These are phyloP conservation scores for Durio zibethinus DNA, from an alignment of 345 rosid species.

Conservation along the genomic window DNA sequence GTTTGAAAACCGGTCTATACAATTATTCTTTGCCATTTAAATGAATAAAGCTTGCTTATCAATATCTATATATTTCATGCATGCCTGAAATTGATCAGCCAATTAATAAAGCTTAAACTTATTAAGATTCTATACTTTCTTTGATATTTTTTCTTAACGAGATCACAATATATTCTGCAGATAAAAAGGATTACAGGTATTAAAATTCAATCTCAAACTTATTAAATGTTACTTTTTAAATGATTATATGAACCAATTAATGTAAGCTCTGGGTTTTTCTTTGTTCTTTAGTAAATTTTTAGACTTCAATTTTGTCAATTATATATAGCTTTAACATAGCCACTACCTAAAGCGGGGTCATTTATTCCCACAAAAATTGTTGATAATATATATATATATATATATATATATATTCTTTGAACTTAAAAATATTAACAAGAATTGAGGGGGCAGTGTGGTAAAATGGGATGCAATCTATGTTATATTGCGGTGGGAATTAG, in stretches of 20 bases:
- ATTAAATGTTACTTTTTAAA: no score
- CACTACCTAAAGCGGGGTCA: background rate
- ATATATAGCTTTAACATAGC: background rate
- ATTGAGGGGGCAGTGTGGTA: conserved; percentile 34
- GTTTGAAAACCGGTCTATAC: no score
- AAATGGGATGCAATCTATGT: conserved; percentile 19
- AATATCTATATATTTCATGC: background rate
- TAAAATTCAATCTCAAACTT: no score
- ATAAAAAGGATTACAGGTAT: no score
- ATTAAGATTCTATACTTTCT: background rate
- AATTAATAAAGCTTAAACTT: background rate
- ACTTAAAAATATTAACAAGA: background rate
- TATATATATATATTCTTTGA: background rate
- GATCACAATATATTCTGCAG: background rate
- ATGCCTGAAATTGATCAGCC: background rate
- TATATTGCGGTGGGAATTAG: conserved; percentile 26
- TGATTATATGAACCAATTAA: no score
- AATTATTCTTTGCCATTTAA: background rate
- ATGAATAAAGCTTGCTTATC: background rate
- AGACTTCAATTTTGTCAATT: background rate
- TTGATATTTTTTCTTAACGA: no score
- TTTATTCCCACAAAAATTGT: no score
- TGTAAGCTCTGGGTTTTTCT: no score
- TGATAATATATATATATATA: background rate
- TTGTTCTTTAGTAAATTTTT: no score